Conservation (phyloP, 2,329 filamentous ascomycete species). For the Nothopassalora personata region DNA sequence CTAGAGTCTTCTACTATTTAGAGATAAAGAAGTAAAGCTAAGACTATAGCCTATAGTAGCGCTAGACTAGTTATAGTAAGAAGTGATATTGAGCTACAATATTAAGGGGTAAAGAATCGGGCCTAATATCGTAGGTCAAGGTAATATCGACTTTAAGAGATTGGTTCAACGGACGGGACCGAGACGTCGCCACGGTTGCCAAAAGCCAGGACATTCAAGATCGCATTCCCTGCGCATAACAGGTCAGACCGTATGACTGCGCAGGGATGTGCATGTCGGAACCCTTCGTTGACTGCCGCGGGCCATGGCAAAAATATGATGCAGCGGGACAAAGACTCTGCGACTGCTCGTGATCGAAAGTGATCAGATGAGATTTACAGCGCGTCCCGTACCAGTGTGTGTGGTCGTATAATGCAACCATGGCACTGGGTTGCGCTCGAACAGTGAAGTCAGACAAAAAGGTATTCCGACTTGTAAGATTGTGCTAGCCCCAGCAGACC, state of each 20-base stretch:
- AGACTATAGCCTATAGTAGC: no score
- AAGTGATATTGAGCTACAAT: no score
- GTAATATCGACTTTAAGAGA: no score
- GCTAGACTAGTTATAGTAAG: no score
- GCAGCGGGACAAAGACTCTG: neutral
- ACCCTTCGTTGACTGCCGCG: neutral
- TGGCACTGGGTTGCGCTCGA: neutral
- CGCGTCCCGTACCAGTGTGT: neutral
- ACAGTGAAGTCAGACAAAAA: neutral
- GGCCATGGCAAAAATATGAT: neutral
- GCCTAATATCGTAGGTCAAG: no score
- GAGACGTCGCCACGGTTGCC: neutral
- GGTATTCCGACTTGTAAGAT: neutral
- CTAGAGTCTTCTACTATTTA: no score
- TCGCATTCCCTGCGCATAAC: neutral
- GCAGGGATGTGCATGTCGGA: neutral
- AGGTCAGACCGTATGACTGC: neutral
- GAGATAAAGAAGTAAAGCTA: no score
- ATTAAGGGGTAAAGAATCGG: no score
- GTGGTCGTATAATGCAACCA: neutral
- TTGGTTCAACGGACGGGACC: no score
- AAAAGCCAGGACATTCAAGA: slow-evolving; percentile 4
- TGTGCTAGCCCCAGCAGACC: neutral
- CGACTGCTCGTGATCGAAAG: neutral
- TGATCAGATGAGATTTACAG: neutral